Evolutionary conservation across 164 flowering plant species (phyloP).

Genomic region (Magnolia changhungtana): DNA sequence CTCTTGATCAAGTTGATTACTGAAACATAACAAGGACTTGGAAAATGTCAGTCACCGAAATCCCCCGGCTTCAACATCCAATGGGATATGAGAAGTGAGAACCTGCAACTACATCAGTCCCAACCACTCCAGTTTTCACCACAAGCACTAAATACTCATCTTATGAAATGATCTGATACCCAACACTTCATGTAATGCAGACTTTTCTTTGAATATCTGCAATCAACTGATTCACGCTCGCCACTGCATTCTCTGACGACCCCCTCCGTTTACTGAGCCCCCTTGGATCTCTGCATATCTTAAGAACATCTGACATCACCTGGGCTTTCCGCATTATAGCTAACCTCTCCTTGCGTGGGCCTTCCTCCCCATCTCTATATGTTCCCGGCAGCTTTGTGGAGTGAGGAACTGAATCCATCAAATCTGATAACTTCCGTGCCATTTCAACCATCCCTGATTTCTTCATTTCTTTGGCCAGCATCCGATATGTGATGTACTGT

Average conservation of each 20-base stretch:
- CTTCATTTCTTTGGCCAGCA: slow-evolving; percentile 44
- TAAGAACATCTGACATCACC: slow-evolving; percentile 55
- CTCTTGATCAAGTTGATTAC: neutral
- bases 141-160: neutral
- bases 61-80: neutral
- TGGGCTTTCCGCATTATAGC: slow-evolving; percentile 54
- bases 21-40: neutral
- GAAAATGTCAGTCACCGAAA: neutral
- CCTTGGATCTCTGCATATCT: slow-evolving; percentile 48
- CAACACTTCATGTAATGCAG: neutral
- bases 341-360: slow-evolving; percentile 34
- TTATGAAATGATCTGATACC: neutral
- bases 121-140: neutral
- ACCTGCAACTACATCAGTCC: neutral
- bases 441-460: slow-evolving; percentile 47
- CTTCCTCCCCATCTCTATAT: slow-evolving; percentile 23
- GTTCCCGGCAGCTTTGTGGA: slow-evolving; percentile 57
- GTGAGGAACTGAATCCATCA: slow-evolving; percentile 63
- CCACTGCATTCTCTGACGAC: slow-evolving; percentile 27
- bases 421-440: slow-evolving; percentile 35
- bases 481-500: slow-evolving; percentile 62
- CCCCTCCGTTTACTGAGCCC: slow-evolving; percentile 41
- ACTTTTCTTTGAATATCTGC: slow-evolving; percentile 18
- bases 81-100: neutral
- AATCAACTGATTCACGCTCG: slow-evolving; percentile 34